Evolutionary conservation across 371 early-diverging fungal genomes (phyloP).

Genomic region (Saksenaea oblongispora): DNA sequence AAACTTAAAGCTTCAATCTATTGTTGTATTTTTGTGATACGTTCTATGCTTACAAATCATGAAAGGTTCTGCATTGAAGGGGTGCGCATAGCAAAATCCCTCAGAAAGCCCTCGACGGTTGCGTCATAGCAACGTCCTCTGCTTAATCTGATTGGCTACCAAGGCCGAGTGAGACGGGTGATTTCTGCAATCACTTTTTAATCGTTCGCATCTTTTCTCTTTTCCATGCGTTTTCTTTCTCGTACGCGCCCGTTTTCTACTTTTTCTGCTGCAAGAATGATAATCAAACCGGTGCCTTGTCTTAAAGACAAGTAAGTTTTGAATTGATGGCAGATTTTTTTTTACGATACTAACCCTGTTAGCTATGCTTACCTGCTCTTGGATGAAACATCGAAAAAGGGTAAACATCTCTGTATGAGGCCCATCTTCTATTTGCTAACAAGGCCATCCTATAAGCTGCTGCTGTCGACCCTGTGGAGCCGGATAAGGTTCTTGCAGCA

Average conservation of each 20-base stretch:
- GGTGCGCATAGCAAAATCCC: too few species aligned
- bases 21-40: too few species aligned
- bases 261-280: slow-evolving; percentile 15
- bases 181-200: too few species aligned
- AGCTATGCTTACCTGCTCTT: slow-evolving; percentile 76
- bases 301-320: slow-evolving; percentile 27
- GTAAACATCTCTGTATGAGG: slow-evolving; percentile 10
- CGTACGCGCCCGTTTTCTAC: slow-evolving; percentile 16
- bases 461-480: slow-evolving; percentile 63
- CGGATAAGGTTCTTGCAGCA: slow-evolving; percentile 50
- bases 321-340: neutral
- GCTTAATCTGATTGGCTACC: too few species aligned
- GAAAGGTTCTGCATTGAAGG: too few species aligned
- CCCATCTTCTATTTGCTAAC: slow-evolving; percentile 1
- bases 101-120: too few species aligned
- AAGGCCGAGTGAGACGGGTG: too few species aligned
- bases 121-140: too few species aligned
- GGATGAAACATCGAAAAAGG: slow-evolving; percentile 62
- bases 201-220: neutral
- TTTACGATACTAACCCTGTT: neutral
- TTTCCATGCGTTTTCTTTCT: neutral
- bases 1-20: too few species aligned
- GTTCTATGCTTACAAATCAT: too few species aligned
- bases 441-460: slow-evolving; percentile 27
- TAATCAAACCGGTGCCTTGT: slow-evolving; percentile 28